Percentiles rank a stretch among this genome's conserved stretches.
Conservation (phyloP, 768 basidiomycete species). For the Pleurotus cornucopiae region DNA sequence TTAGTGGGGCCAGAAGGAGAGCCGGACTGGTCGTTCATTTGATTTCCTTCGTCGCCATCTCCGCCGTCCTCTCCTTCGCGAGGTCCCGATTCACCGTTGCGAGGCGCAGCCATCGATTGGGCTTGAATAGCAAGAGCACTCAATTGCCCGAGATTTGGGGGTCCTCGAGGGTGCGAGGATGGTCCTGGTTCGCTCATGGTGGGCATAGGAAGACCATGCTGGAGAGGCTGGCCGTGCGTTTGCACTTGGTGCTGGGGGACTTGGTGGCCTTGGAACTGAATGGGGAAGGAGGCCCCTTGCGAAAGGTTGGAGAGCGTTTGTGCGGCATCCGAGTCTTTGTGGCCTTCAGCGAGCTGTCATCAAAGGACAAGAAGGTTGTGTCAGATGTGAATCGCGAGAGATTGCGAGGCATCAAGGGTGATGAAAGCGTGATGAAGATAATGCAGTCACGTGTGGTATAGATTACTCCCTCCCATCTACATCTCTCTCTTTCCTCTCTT, state of each 20-base stretch:
- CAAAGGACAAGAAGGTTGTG: constrained; percentile 28
- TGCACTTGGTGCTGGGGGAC: constrained; percentile 25
- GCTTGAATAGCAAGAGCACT: constrained; percentile 44
- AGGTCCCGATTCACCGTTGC: constrained; percentile 6
- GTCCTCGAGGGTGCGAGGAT: constrained; percentile 68
- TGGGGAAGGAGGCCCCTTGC: constrained; percentile 30
- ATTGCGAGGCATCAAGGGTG: background rate
- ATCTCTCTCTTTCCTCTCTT: background rate
- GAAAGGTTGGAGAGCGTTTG: constrained; percentile 54
- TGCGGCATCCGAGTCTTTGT: constrained; percentile 55
- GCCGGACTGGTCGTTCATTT: constrained; percentile 16
- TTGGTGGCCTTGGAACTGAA: constrained; percentile 2
- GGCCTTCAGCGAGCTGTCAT: constrained; percentile 28
- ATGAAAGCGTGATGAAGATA: constrained; percentile 10
- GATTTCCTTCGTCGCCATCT: constrained; percentile 23
- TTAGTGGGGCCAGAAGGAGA: constrained; percentile 16
- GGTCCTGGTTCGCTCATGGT: constrained; percentile 65
- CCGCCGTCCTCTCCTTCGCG: constrained; percentile 20
- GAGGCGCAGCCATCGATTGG: constrained; percentile 11
- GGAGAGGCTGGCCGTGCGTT: constrained; percentile 30
- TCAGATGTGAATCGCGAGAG: constrained; percentile 6
- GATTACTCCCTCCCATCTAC: background rate
- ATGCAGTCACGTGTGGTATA: constrained; percentile 29
- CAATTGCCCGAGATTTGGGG: constrained; percentile 59
- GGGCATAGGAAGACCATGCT: constrained; percentile 26